Conservation (phyloP, 768 basidiomycete genomes). For the Trichaptum fuscoviolaceum region DNA sequence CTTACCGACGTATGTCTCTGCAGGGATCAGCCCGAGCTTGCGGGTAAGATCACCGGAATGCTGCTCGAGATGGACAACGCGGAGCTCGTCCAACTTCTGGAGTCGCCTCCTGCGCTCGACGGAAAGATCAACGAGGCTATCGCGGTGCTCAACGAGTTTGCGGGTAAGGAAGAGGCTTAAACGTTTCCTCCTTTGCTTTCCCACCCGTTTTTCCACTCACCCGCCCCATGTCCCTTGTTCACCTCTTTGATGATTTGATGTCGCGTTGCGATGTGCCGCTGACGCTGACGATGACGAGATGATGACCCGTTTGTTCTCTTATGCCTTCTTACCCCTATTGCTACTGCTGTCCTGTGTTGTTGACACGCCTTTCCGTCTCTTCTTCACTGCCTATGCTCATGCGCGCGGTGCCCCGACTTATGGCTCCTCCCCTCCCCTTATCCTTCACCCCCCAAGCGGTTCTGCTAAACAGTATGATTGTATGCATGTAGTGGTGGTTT, state of each 20-base stretch:
- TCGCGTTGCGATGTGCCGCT: not conserved
- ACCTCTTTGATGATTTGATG: slow-evolving; percentile 27
- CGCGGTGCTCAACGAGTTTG: slow-evolving; percentile 80
- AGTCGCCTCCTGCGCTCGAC: slow-evolving; percentile 74
- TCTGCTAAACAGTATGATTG: slow-evolving; percentile 22
- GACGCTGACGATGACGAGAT: not conserved
- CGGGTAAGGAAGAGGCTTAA: slow-evolving; percentile 39
- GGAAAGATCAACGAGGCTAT: slow-evolving; percentile 92
- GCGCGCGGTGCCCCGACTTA: not conserved
- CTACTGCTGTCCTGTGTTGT: too few species aligned
- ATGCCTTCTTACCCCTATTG: not conserved
- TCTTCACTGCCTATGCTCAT: not conserved
- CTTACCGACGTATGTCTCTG: slow-evolving; percentile 15
- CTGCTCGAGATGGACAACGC: slow-evolving; percentile 97
- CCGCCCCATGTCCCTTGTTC: slow-evolving; percentile 31
- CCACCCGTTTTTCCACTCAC: slow-evolving; percentile 47
- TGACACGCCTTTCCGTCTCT: too few species aligned
- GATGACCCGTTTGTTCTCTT: not conserved
- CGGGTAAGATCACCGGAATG: slow-evolving; percentile 99
- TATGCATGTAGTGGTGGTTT: slow-evolving; percentile 48
- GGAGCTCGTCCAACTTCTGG: slow-evolving; percentile 87
- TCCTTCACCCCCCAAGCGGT: not conserved
- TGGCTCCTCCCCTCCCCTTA: not conserved
- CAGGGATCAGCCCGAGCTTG: slow-evolving; percentile 84
- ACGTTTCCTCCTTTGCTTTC: not conserved